Evolutionary conservation across 2,329 filamentous ascomycete species (phyloP), one percentile per base, ranked within the genome.

Genomic region (Fusarium heterosporum): DNA sequence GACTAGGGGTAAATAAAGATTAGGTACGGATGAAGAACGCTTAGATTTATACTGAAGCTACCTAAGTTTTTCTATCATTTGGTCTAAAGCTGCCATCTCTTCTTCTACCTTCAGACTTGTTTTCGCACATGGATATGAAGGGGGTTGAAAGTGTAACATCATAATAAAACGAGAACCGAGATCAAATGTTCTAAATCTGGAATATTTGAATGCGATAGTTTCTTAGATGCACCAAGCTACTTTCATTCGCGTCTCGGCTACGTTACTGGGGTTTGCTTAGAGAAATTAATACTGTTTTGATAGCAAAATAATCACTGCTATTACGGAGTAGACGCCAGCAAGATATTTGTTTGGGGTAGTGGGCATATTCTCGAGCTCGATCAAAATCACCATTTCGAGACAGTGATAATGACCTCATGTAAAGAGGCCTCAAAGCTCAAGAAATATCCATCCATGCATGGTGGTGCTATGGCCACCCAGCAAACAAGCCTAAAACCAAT

Each of bases 171-270:
- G 14, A 43, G 40, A 68, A 58, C 65, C 65, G 65, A 69, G 34
- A 68, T 68, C 66, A 58, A 41, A 19, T 28, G 45, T 58, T 61
- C 61, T 69, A 68, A 62, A 51, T 66, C 55, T 54, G 58, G 60
- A 66, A 46, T 45, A 49, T 32, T 5, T 38, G 34, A 32, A 40
- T 50, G 22, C 32, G 29, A 45, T 38, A 59, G 38, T 34, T 22
- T 13, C 29, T n/a, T 36, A 53, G 11, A 42, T 42, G 49, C 41
- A n/a, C 10, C 34, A 54, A 41, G 50, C 64, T 48, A 34, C 29
- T 49, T 29, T 14, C 14, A 48, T 34, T 48, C 41, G 26, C 56
- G 61, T 68, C 29, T 65, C 60, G 64, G 50, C 50, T 68, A 55
- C 60, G 29, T 54, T 17, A 26, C 41, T 61, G 40, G 50, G 47